Base-by-base conservation (phyloP, 2,329 filamentous ascomycete genomes). In the Aspergillus puulaauensis region DNA sequence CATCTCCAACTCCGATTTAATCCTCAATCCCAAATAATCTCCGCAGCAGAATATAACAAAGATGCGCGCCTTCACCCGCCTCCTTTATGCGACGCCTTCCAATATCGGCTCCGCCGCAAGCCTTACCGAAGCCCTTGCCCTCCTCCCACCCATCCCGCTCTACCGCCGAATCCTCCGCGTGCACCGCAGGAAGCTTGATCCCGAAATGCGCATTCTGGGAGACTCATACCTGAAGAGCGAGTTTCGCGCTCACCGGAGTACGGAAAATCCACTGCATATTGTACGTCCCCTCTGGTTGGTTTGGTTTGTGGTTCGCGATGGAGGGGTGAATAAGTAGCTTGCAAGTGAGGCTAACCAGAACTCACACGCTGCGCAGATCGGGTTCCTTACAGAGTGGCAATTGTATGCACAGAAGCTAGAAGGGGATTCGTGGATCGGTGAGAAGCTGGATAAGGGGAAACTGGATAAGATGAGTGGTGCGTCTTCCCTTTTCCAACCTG, bases 351-450 rank as follows among this genome's bases (percentile, higher is more conserved):
- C 40, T 62, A 58, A 52, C 37, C 8, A 27, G 27, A 14, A 9
- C 45, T 56, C 12, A 9, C 46, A 53, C 12, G 3, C 9, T 21
- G 7, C 40, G 14, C 64, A 96, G 91, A 91, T 98, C 67, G 95
- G 93, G 2, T 99, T 99, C 74, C 81, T 99, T 66, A 93, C 90
- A 0, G 93, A 98, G 75, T 99, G 93, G 93, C 95, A 99, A 75
- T 79, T 91, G 52, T 99, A 98, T 71, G 93, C 92, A 2, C 93
- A 99, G 73, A 88, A 91, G 71, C 79, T 99, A 15, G 93, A 98
- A 70, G 93, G 93, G 0, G 89, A 96, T 53, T 75, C 82, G 0
- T 98, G 95, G 95, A 82, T 84, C 59, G 93, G 89, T 1, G 90
- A 91, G 62, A 93, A 88, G 73, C 82, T 98, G 73, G 93, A 98